Percentiles rank a stretch among this genome's conserved stretches.
Conservation (phyloP, 2,329 filamentous ascomycete genomes). For the Colletotrichum magnum region DNA sequence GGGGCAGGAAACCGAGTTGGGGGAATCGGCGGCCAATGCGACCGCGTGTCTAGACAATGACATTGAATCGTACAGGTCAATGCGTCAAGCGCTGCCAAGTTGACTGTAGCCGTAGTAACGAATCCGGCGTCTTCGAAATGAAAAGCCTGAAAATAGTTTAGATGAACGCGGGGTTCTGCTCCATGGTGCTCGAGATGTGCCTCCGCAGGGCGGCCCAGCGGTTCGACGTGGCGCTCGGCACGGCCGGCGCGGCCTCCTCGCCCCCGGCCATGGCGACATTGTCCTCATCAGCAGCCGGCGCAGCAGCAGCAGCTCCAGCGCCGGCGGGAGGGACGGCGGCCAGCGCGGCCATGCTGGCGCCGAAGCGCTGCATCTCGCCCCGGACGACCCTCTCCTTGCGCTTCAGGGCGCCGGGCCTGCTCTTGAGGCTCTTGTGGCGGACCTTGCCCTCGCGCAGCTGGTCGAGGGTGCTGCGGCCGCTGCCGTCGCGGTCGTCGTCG, state of each 20-base stretch:
- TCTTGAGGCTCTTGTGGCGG: slow-evolving; percentile 80
- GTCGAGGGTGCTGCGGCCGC: slow-evolving; percentile 46
- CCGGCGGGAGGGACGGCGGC: slow-evolving; percentile 53
- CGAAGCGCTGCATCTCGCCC: slow-evolving; percentile 87
- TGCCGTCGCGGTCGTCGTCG: slow-evolving; percentile 58
- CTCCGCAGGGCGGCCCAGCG: slow-evolving; percentile 86
- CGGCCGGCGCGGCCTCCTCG: slow-evolving; percentile 17
- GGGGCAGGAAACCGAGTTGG: too few species aligned
- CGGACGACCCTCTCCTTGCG: slow-evolving; percentile 84
- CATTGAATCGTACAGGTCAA: too few species aligned
- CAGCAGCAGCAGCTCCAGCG: slow-evolving; percentile 30
- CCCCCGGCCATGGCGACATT: slow-evolving; percentile 37
- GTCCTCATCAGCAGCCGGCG: slow-evolving; percentile 38
- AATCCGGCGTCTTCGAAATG: not conserved
- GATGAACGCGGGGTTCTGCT: slow-evolving; percentile 85
- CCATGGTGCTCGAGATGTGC: slow-evolving; percentile 90
- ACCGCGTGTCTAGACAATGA: too few species aligned
- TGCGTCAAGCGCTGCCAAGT: too few species aligned
- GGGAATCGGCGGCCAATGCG: too few species aligned
- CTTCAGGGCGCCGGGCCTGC: slow-evolving; percentile 84
- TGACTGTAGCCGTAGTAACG: too few species aligned
- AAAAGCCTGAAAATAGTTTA: not conserved
- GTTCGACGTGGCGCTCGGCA: slow-evolving; percentile 60
- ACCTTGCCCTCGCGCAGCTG: slow-evolving; percentile 72
- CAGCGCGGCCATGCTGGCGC: slow-evolving; percentile 84